phyloP scores from a whole-genome alignment of 805 yeast species.

The Yamadazyma phyllophila region DNA sequence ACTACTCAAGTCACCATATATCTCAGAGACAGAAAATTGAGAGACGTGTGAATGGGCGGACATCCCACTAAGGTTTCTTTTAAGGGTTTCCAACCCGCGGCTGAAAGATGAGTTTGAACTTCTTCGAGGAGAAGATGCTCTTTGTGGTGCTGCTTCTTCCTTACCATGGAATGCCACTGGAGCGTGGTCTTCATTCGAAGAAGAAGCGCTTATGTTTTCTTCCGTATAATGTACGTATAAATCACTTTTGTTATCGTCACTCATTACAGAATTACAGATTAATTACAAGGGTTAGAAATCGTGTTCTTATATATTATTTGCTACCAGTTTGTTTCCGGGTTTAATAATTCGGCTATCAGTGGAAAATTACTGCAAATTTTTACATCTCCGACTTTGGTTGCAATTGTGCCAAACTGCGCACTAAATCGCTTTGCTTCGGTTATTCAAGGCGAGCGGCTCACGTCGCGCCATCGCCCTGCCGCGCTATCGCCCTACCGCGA shows the following conservation, averaged over 20 bases:
- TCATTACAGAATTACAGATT: not conserved
- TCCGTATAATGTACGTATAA: conserved; percentile 5
- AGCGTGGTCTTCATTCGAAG: conserved; percentile 3
- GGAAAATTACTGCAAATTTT: conserved; percentile 9
- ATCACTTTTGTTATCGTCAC: conserved; percentile 9
- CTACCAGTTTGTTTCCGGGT: not conserved
- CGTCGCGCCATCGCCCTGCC: too few relatives aligned
- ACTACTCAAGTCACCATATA: conserved; percentile 30
- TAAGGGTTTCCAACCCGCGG: conserved; percentile 18
- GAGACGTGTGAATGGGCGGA: conserved; percentile 8
- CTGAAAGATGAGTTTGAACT: conserved; percentile 16
- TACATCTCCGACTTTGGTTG: conserved; percentile 3
- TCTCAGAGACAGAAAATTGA: conserved; percentile 25
- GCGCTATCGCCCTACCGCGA: too few relatives aligned
- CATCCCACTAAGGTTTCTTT: conserved; percentile 16
- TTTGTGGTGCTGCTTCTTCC: not conserved
- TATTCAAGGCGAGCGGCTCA: conserved; percentile 9
- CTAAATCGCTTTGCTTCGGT: conserved; percentile 4
- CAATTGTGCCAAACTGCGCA: not conserved
- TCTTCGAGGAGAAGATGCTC: conserved; percentile 12
- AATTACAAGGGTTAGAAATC: not conserved
- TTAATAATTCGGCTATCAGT: not conserved
- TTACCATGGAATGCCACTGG: conserved; percentile 14
- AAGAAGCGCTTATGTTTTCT: conserved; percentile 7
- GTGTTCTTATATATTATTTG: not conserved